Evolutionary conservation across 768 basidiomycete species (phyloP), one percentile per base, ranked within the genome.

Genomic region (Glaciozyma antarctica): DNA sequence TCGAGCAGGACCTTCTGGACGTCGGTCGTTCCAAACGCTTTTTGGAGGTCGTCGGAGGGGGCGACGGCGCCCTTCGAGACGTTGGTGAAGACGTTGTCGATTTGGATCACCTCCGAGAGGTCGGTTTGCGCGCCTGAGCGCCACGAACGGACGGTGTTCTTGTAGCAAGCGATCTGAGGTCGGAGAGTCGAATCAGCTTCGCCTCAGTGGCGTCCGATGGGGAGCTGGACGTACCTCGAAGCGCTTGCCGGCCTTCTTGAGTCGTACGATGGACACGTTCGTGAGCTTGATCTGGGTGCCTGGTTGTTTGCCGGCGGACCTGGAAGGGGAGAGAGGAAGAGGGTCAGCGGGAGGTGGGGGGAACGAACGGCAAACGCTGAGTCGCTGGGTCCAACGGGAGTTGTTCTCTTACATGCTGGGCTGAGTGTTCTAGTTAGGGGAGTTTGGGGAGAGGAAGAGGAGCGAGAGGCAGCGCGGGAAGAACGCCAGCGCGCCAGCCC

Each of bases 91-190:
- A 99, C 90, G 73, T 93, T 90, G 71, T 85, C 88, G 75, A 98
- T 93, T 77, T 99, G 95, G 53, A 98, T 81, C 47, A 99, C 90
- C 73, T 99, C 95, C 73, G 94, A 90, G 41, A 98, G 78, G 78
- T 88, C 86, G 38, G 88, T 90, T 81, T 98, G 93, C 86, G 94
- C 88, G 67, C 92, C 92, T 64, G 83, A 90, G 64, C 95, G 81
- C 84, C 86, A 99, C 76, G 95, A 93, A 72, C 93, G 90, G 32
- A 99, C 95, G 78, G 97, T 97, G 78, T 99, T 99, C 81, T 97
- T 94, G 81, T 98, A 99, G 77, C 92, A 95, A 45, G 95, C 94
- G 73, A 99, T 88, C 94, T 87, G 68, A 9, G 21, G 24, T 7
- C 17, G 28, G 21, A 12, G 34, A 6, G 48, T 34, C 5, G 30